A percentile compares a stretch with the other conserved stretches of the same genome.
Evolutionary conservation across 73 alveolate species (phyloP).

Genomic region (Stentor coeruleus): DNA sequence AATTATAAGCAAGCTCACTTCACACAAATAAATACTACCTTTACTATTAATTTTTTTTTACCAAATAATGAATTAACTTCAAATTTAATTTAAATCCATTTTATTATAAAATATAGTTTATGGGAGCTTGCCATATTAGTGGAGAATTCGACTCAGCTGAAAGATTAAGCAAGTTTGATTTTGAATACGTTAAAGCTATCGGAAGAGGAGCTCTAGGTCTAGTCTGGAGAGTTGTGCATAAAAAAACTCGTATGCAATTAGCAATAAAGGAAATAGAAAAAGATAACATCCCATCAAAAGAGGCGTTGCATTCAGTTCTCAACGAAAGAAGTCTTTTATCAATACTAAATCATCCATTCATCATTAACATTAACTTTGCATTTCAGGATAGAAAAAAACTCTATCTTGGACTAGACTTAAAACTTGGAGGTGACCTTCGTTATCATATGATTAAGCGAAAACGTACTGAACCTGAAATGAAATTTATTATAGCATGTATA

Average conservation of each 20-base stretch:
- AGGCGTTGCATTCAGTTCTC: background rate
- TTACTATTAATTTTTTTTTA: too few relatives aligned
- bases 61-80: too few relatives aligned
- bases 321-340: constrained; percentile 56
- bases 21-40: too few relatives aligned
- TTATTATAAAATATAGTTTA: too few relatives aligned
- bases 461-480: background rate
- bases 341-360: constrained; percentile 57
- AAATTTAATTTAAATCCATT: too few relatives aligned
- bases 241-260: background rate
- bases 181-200: background rate
- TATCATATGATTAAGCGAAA: constrained; percentile 38
- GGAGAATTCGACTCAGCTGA: background rate
- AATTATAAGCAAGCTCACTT: too few relatives aligned
- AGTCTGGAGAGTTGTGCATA: background rate
- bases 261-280: background rate
- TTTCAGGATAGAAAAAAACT: constrained; percentile 59
- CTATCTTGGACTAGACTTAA: constrained; percentile 49
- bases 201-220: background rate
- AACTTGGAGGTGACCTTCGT: constrained; percentile 81
- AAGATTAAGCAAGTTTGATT: background rate
- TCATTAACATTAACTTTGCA: constrained; percentile 73
- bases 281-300: background rate
- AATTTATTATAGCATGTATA: constrained; percentile 42
- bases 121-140: background rate